These are phyloP conservation scores for Cicer chorassanicum DNA, from an alignment of 306 rosid genomes.

Conservation along the genomic window DNA sequence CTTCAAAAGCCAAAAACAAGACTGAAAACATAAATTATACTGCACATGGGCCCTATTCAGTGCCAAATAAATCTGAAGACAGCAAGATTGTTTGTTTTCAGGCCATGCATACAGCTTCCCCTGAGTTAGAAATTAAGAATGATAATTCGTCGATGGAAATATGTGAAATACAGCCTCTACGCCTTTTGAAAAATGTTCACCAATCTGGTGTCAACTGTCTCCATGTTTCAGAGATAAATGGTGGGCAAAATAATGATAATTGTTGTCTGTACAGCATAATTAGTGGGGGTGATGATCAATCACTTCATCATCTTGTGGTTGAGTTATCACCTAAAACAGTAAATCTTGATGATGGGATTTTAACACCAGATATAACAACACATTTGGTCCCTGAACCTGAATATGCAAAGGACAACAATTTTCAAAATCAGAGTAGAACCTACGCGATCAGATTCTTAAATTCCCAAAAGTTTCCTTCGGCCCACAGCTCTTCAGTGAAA, in stretches of 20 bases:
- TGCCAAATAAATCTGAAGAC: constrained; percentile 49
- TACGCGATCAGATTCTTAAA: constrained; percentile 57
- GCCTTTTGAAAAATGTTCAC: constrained; percentile 63
- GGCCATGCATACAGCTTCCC: constrained; percentile 45
- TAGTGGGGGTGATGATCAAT: constrained; percentile 98
- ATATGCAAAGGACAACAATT: constrained; percentile 42
- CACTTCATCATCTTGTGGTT: constrained; percentile 67
- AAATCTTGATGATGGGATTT: constrained; percentile 44
- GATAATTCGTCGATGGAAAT: constrained; percentile 54
- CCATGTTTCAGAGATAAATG: constrained; percentile 72
- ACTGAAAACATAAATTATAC: constrained; percentile 38
- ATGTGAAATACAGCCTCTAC: constrained; percentile 71
- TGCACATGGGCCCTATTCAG: constrained; percentile 44
- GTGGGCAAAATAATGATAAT: constrained; percentile 46
- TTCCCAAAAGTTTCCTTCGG: constrained; percentile 63
- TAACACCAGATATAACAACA: constrained; percentile 39
- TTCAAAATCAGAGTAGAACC: constrained; percentile 46
- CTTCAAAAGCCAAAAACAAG: constrained; percentile 47
- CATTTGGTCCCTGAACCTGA: constrained; percentile 42
- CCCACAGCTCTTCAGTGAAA: constrained; percentile 92
- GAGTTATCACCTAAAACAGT: constrained; percentile 54
- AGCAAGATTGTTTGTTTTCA: constrained; percentile 47
- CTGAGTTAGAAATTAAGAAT: constrained; percentile 45
- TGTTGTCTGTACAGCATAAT: constrained; percentile 58
- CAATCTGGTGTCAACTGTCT: constrained; percentile 97